Conservation (phyloP, 2,329 filamentous ascomycete species). For the Dactylellina parvicollis region DNA sequence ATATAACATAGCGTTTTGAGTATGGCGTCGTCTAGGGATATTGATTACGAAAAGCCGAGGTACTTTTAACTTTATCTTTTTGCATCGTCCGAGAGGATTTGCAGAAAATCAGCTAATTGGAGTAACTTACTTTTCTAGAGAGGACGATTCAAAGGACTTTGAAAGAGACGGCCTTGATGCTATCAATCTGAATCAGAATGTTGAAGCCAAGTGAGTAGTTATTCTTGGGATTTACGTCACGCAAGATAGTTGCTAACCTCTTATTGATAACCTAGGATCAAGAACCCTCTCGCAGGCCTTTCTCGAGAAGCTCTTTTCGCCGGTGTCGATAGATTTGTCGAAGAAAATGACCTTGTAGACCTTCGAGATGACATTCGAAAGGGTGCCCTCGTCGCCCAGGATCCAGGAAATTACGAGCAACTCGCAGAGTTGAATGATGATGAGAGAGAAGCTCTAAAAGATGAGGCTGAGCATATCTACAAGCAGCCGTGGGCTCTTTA, state of each 20-base stretch:
- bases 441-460: slow-evolving; percentile 70
- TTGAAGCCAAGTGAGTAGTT: slow-evolving; percentile 52
- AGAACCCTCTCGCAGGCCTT: slow-evolving; percentile 69
- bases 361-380: slow-evolving; percentile 71
- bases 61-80: slow-evolving; percentile 1
- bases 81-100: background rate
- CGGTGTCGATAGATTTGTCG: slow-evolving; percentile 72
- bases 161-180: slow-evolving; percentile 38
- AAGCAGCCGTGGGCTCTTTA: slow-evolving; percentile 71
- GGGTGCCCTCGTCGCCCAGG: slow-evolving; percentile 78
- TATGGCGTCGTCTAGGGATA: slow-evolving; percentile 19
- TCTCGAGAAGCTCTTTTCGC: slow-evolving; percentile 65
- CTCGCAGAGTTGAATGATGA: slow-evolving; percentile 70
- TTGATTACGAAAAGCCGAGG: slow-evolving; percentile 51
- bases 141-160: slow-evolving; percentile 35
- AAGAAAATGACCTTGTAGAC: slow-evolving; percentile 69
- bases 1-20: slow-evolving; percentile 5
- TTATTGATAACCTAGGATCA: slow-evolving; percentile 62
- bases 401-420: slow-evolving; percentile 71
- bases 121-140: slow-evolving; percentile 9
- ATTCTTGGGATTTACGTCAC: background rate
- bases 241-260: background rate
- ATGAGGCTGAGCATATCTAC: slow-evolving; percentile 76
- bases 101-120: slow-evolving; percentile 16
- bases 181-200: slow-evolving; percentile 41